Conservation (phyloP, 306 rosid species). For the Trichosanthes truncata region DNA sequence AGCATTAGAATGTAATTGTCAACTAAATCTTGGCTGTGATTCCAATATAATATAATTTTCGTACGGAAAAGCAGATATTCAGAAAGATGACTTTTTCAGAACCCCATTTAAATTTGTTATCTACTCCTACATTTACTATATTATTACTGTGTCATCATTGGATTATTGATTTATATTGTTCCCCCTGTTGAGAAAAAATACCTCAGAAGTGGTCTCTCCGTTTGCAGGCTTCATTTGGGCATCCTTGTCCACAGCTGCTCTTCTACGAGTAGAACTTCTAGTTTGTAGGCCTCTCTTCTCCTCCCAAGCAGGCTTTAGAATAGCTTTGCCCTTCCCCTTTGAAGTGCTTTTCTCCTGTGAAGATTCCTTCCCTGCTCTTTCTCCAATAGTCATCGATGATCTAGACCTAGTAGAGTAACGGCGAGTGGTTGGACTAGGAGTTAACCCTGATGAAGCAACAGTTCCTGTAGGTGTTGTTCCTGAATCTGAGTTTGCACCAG, state of each 20-base stretch:
- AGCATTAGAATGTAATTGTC: background rate
- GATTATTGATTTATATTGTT: background rate
- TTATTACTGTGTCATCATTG: background rate
- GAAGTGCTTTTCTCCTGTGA: slow-evolving; percentile 69
- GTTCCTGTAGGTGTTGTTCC: slow-evolving; percentile 65
- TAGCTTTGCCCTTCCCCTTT: slow-evolving; percentile 96
- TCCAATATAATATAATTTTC: background rate
- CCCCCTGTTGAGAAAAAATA: slow-evolving; percentile 17
- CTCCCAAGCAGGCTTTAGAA: slow-evolving; percentile 75
- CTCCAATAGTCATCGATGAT: slow-evolving; percentile 73
- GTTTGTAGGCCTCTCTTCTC: slow-evolving; percentile 88
- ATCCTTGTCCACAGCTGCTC: slow-evolving; percentile 81
- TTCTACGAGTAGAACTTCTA: slow-evolving; percentile 80
- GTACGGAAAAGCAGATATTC: background rate
- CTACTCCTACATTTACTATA: background rate
- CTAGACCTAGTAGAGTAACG: slow-evolving; percentile 86
- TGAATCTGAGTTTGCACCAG: slow-evolving; percentile 73
- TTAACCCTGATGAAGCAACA: slow-evolving; percentile 59
- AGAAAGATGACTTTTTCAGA: background rate
- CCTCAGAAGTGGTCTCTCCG: slow-evolving; percentile 98
- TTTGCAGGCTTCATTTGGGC: slow-evolving; percentile 55
- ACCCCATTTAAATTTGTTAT: background rate
- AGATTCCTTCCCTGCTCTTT: slow-evolving; percentile 45
- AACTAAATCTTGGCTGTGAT: background rate
- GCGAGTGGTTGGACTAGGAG: slow-evolving; percentile 51